Evolutionary conservation across 345 rosid genomes (phyloP).

Genomic region (Hibiscus trionum): DNA sequence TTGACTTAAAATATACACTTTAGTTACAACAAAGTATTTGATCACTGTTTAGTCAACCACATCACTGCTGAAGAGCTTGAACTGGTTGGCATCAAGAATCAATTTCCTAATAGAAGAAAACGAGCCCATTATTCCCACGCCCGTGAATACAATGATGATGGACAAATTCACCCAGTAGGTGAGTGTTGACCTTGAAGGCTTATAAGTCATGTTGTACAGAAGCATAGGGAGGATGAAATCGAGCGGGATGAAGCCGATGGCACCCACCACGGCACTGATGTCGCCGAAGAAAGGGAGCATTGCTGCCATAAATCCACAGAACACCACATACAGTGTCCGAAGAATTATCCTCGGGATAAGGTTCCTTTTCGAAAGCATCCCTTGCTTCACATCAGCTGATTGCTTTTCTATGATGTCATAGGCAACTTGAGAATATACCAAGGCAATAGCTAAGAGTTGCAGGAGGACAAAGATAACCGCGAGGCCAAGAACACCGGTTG

Average conservation of each 20-base stretch:
- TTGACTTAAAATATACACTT: not conserved
- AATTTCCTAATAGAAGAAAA: slow-evolving; percentile 84
- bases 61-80: slow-evolving; percentile 75
- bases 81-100: slow-evolving; percentile 75
- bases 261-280: slow-evolving; percentile 79
- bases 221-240: slow-evolving; percentile 96
- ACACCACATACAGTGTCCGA: slow-evolving; percentile 57
- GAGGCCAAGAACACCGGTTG: slow-evolving; percentile 66
- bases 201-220: slow-evolving; percentile 82
- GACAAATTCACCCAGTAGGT: slow-evolving; percentile 59
- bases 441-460: slow-evolving; percentile 92
- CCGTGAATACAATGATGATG: slow-evolving; percentile 62
- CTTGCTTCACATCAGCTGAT: slow-evolving; percentile 73
- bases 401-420: slow-evolving; percentile 83
- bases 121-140: slow-evolving; percentile 73
- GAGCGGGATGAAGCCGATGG: slow-evolving; percentile 86
- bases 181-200: slow-evolving; percentile 48
- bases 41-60: slow-evolving; percentile 41
- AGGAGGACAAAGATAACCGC: slow-evolving; percentile 68
- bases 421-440: slow-evolving; percentile 98
- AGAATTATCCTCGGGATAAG: slow-evolving; percentile 66
- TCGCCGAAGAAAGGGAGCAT: slow-evolving; percentile 97
- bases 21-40: not conserved
- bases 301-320: slow-evolving; percentile 89
- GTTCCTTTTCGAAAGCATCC: slow-evolving; percentile 75